Conservation (phyloP, 805 yeast genomes). For the Aciculoconidium aculeatum region DNA sequence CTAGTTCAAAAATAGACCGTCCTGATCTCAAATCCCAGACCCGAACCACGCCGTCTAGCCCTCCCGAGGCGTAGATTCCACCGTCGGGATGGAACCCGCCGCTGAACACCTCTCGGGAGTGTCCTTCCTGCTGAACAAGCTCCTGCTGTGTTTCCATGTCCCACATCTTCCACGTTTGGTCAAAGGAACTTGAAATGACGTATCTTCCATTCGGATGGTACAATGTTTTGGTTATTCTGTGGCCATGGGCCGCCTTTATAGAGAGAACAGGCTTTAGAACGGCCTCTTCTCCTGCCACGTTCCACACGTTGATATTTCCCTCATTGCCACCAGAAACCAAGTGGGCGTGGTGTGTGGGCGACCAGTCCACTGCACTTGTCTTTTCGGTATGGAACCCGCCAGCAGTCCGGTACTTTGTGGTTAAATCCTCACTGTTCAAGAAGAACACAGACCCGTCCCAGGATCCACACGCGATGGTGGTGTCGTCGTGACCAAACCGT, state of each 20-base stretch:
- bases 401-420: conserved; percentile 16
- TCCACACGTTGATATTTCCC: conserved; percentile 32
- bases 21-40: conserved; percentile 90
- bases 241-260: conserved; percentile 28
- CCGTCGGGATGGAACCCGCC: conserved; percentile 73
- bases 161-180: conserved; percentile 87
- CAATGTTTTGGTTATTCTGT: conserved; percentile 53
- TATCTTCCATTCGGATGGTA: conserved; percentile 60
- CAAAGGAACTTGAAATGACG: conserved; percentile 71
- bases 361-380: conserved; percentile 70
- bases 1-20: conserved; percentile 47
- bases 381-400: conserved; percentile 55
- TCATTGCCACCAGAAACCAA: conserved; percentile 35
- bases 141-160: conserved; percentile 46
- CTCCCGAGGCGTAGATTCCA: conserved; percentile 66
- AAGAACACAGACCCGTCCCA: conserved; percentile 76
- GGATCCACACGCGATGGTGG: conserved; percentile 57
- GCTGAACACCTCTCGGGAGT: conserved; percentile 62
- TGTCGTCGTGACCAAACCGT: conserved; percentile 34
- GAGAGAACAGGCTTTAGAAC: conserved; percentile 14
- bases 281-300: conserved; percentile 5
- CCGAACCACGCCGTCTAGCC: conserved; percentile 65
- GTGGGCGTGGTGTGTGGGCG: conserved; percentile 11
- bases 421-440: conserved; percentile 36
- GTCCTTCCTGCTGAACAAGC: conserved; percentile 78